These are phyloP conservation scores for Takakia lepidozioides DNA, from an alignment of 225 moss, liverwort and hornwort species.

Conservation along the genomic window DNA sequence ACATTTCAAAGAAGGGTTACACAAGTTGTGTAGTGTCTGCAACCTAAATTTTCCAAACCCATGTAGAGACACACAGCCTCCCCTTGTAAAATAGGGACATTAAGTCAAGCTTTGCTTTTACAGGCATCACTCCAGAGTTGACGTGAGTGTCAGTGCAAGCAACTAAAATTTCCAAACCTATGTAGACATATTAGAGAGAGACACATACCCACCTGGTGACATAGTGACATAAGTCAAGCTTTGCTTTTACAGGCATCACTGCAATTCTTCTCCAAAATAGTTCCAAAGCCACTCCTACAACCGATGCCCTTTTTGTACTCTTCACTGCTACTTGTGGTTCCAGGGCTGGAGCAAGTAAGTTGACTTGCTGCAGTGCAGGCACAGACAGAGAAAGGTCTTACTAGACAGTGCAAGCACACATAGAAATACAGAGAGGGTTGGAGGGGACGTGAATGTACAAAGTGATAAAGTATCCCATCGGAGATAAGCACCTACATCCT, in stretches of 20 bases:
- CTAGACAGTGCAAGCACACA: background rate
- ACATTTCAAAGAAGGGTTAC: too few relatives aligned
- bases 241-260: slow-evolving; percentile 75
- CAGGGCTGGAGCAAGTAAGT: slow-evolving; percentile 58
- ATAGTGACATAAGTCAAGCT: slow-evolving; percentile 80
- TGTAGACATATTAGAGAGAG: background rate
- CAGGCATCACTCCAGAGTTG: slow-evolving; percentile 45
- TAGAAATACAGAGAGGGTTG: too few relatives aligned
- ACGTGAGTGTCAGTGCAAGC: background rate
- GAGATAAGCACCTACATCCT: too few relatives aligned
- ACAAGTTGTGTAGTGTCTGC: background rate
- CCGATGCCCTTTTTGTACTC: slow-evolving; percentile 76
- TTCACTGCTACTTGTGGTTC: slow-evolving; percentile 90
- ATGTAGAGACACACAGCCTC: background rate
- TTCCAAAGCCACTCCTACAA: slow-evolving; percentile 86
- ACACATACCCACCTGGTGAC: slow-evolving; percentile 48
- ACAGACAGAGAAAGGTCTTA: background rate
- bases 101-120: slow-evolving; percentile 78
- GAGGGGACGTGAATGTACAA: too few relatives aligned
- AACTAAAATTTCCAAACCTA: background rate
- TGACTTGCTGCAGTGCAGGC: slow-evolving; percentile 27
- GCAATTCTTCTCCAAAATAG: slow-evolving; percentile 66
- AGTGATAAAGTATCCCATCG: too few relatives aligned
- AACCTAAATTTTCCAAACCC: background rate
- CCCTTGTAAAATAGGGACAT: slow-evolving; percentile 82